Base-by-base conservation (phyloP, 2,329 filamentous ascomycete genomes). In the Talaromyces sp. region DNA sequence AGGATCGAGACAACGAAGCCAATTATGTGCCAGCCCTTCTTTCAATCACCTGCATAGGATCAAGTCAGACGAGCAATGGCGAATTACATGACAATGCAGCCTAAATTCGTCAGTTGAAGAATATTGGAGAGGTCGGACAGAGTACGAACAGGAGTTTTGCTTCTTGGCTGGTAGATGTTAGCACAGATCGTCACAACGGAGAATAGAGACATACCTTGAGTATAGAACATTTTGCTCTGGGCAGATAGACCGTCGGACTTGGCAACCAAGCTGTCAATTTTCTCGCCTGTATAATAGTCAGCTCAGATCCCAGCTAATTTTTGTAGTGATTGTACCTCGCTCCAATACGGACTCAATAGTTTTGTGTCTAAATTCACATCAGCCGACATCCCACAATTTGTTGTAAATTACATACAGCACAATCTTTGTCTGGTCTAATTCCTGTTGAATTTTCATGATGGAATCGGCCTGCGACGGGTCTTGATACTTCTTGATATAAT, bases 201-300 rank as follows among this genome's bases (percentile, higher is more conserved):
- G 11, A 3, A 31, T 58, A 37, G 39, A 13, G 22, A 64, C 61
- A 39, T 52, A 67, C 90, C 79, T 62, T 86, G 84, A 49, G 85
- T 92, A 79, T 98, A 98, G 79, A 99, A 99, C 90, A 96, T 94
- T 86, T 97, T 98, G 82, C 92, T 97, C 84, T 95, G 91, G 59
- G 88, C 87, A 79, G 92, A 96, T 73, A 99, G 80, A 13, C 89
- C 92, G 72, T 97, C 92, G 73, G 92, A 96, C 87, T 98, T 98
- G 69, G 89, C 89, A 54, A 98, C 94, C 71, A 99, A 81, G 72
- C 90, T 91, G 75, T 98, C 94, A 71, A 99, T 92, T 86, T 97
- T 98, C 87, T 98, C 93, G 49, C 93, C 59, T 62, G 33, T 2
- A n/a, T 25, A 22, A 43, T 10, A 13, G 37, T 62, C 25, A 62